Evolutionary conservation across 768 basidiomycete genomes (phyloP).

Genomic region (Mycena epipterygia): DNA sequence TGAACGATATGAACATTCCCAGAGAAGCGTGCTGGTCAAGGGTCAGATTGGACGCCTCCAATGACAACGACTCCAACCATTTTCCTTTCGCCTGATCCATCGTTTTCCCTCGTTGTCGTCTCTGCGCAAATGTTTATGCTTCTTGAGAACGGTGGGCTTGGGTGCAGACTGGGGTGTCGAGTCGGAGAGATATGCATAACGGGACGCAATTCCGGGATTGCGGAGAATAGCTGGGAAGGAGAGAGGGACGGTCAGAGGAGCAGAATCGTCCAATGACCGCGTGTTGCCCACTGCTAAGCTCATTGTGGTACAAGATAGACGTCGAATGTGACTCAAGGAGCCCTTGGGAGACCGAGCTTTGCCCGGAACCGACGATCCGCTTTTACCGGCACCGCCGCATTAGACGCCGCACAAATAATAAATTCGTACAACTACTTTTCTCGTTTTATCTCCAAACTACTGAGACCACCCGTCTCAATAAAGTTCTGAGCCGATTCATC

Average conservation of each 20-base stretch:
- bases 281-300: constrained; percentile 16
- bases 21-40: constrained; percentile 70
- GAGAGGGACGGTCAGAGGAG: constrained; percentile 65
- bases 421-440: constrained; percentile 9
- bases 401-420: too few species aligned
- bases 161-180: constrained; percentile 27
- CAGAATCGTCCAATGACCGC: constrained; percentile 27
- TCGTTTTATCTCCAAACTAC: neutral
- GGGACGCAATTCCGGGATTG: constrained; percentile 64
- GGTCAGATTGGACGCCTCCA: neutral
- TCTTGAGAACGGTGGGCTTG: constrained; percentile 49
- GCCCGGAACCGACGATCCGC: too few species aligned
- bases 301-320: neutral
- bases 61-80: constrained; percentile 61
- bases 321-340: neutral
- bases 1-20: constrained; percentile 79
- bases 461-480: constrained; percentile 51
- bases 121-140: constrained; percentile 50
- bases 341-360: too few species aligned
- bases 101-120: constrained; percentile 84
- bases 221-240: constrained; percentile 82
- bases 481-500: constrained; percentile 47
- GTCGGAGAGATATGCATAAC: constrained; percentile 66
- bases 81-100: constrained; percentile 82
- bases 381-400: too few species aligned